Conservation (phyloP, 2,329 filamentous ascomycete genomes). For the Samsoniella hepiali region DNA sequence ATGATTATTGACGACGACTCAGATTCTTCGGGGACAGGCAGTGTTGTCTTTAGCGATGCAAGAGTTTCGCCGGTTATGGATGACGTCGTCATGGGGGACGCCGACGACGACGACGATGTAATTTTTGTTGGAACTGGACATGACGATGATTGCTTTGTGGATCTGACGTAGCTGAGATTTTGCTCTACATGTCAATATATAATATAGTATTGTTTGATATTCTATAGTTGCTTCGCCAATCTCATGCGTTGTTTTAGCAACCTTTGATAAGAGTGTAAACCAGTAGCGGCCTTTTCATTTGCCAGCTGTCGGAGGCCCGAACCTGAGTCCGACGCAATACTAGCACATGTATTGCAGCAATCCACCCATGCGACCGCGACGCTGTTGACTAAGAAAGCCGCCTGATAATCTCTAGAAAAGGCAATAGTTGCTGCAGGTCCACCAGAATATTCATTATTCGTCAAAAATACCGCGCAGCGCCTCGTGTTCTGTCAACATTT, state of each 20-base stretch:
- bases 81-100: conserved; percentile 21
- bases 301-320: not conserved
- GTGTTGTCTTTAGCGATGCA: conserved; percentile 11
- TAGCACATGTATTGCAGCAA: not conserved
- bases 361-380: not conserved
- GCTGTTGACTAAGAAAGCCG: not conserved
- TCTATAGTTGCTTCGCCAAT: not conserved
- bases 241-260: not conserved
- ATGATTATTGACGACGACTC: conserved; percentile 28
- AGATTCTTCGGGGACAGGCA: conserved; percentile 18
- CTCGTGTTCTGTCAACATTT: not conserved
- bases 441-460: not conserved
- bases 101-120: conserved; percentile 15
- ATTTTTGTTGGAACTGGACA: conserved; percentile 11
- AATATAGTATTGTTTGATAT: not conserved
- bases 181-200: not conserved
- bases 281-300: not conserved
- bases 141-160: conserved; percentile 7
- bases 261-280: not conserved
- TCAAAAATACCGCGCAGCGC: not conserved
- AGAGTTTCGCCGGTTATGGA: conserved; percentile 27
- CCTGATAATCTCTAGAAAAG: not conserved
- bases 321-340: not conserved
- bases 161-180: conserved; percentile 1
- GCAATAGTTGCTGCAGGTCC: not conserved